Evolutionary conservation across 805 yeast species (phyloP).

Genomic region (Cyberlindnera bimundalis): DNA sequence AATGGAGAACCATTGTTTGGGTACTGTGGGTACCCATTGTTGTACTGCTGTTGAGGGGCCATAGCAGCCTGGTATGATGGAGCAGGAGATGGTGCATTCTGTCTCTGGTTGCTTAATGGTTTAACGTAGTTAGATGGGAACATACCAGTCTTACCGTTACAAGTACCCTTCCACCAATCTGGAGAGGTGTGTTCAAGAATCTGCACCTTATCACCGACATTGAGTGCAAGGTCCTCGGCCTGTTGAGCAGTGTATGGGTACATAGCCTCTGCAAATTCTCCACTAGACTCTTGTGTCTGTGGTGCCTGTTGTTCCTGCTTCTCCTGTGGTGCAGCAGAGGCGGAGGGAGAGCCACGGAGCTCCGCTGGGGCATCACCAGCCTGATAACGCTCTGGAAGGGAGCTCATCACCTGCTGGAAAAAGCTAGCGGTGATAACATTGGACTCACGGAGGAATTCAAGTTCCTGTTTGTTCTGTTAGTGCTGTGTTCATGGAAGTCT

Average conservation of each 20-base stretch:
- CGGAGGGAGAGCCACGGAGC: slow-evolving; percentile 19
- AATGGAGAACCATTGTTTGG: slow-evolving; percentile 29
- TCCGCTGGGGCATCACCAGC: slow-evolving; percentile 50
- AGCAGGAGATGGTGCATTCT: slow-evolving; percentile 8
- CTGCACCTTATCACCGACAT: slow-evolving; percentile 64
- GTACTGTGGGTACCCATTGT: slow-evolving; percentile 29
- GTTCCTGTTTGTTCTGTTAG: slow-evolving; percentile 40
- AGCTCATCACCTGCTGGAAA: slow-evolving; percentile 43
- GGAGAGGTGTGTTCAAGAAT: slow-evolving; percentile 70
- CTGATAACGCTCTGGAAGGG: slow-evolving; percentile 57
- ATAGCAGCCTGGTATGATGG: slow-evolving; percentile 16
- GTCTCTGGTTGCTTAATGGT: slow-evolving; percentile 14
- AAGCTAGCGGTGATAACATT: slow-evolving; percentile 61
- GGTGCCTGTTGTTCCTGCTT: slow-evolving; percentile 11
- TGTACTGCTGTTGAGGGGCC: slow-evolving; percentile 33
- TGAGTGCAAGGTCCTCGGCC: slow-evolving; percentile 64
- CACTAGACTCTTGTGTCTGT: slow-evolving; percentile 12
- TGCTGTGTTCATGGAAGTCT: neutral
- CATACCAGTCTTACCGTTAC: slow-evolving; percentile 63
- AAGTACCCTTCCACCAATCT: slow-evolving; percentile 90
- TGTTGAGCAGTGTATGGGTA: slow-evolving; percentile 76
- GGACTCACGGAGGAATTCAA: slow-evolving; percentile 75
- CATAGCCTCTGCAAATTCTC: slow-evolving; percentile 57
- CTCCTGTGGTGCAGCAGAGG: slow-evolving; percentile 10
- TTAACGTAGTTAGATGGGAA: slow-evolving; percentile 89